Evolutionary conservation across 1,284 basidiomycete species (phyloP).

Genomic region (Fomitiporia mediterranea): DNA sequence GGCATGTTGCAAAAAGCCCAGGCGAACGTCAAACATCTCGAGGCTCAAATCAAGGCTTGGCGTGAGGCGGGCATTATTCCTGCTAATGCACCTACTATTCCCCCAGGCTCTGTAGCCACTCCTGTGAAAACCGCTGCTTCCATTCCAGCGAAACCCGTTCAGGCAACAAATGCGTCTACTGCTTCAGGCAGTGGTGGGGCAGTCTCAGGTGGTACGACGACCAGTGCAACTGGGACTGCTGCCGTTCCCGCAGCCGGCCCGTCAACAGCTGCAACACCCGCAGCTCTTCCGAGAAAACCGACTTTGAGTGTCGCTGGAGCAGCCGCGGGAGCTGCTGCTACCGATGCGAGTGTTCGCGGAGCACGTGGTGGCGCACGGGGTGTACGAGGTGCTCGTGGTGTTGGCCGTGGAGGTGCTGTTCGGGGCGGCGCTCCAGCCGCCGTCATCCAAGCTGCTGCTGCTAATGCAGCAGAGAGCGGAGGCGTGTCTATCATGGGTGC

Average conservation of each 20-base stretch:
- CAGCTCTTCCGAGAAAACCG: slow-evolving; percentile 26
- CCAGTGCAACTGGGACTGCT: slow-evolving; percentile 24
- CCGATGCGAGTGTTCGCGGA: slow-evolving; percentile 13
- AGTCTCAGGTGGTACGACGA: slow-evolving; percentile 22
- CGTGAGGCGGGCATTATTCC: slow-evolving; percentile 45
- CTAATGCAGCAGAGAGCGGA: slow-evolving; percentile 26
- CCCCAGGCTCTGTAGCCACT: slow-evolving; percentile 20
- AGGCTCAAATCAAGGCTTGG: slow-evolving; percentile 55
- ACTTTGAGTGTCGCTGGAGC: slow-evolving; percentile 10
- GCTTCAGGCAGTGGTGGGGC: slow-evolving; percentile 23
- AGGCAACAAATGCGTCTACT: slow-evolving; percentile 20
- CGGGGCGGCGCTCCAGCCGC: slow-evolving; percentile 34
- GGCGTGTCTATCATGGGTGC: slow-evolving; percentile 62
- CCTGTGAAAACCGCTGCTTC: slow-evolving; percentile 17
- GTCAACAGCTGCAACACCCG: slow-evolving; percentile 21
- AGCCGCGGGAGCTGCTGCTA: not conserved
- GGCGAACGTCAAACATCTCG: slow-evolving; percentile 58
- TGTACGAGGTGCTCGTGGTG: slow-evolving; percentile 17
- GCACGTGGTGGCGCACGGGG: slow-evolving; percentile 11
- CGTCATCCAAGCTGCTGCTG: slow-evolving; percentile 27
- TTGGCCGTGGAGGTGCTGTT: slow-evolving; percentile 30
- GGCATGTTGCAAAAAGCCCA: slow-evolving; percentile 55
- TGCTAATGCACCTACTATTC: slow-evolving; percentile 19
- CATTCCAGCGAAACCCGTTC: slow-evolving; percentile 3
- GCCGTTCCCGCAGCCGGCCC: not conserved